These are phyloP conservation scores for Pseudocercospora crystallina DNA, from an alignment of 2,329 filamentous ascomycete genomes.

Conservation along the genomic window DNA sequence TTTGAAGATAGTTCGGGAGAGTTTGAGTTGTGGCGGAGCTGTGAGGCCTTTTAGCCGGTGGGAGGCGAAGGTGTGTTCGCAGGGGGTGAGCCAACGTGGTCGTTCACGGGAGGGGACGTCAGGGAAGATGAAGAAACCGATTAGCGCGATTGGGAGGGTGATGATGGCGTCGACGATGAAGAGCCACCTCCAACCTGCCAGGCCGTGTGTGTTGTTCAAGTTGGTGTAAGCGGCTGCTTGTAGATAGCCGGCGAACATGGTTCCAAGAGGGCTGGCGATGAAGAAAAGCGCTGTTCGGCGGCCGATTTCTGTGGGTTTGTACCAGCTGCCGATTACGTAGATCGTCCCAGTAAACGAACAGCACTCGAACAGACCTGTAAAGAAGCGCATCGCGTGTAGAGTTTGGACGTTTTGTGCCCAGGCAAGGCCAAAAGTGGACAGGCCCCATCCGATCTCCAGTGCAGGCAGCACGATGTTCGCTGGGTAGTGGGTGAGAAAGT, in stretches of 20 bases:
- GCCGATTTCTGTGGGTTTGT: slow-evolving; percentile 1
- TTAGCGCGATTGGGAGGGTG: slow-evolving; percentile 1
- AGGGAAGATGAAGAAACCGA: slow-evolving; percentile 1
- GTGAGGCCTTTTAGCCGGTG: neutral
- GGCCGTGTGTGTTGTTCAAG: neutral
- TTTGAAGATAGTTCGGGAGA: neutral
- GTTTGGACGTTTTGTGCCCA: slow-evolving; percentile 39
- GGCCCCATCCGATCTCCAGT: slow-evolving; percentile 42
- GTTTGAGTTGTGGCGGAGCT: neutral
- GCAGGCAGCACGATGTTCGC: slow-evolving; percentile 32
- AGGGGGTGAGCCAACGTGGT: neutral
- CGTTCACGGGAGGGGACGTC: neutral
- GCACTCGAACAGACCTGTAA: slow-evolving; percentile 52
- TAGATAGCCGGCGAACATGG: slow-evolving; percentile 2
- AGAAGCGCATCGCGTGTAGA: slow-evolving; percentile 41
- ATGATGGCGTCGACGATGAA: slow-evolving; percentile 10
- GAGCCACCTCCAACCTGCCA: slow-evolving; percentile 7
- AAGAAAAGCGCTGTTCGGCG: neutral
- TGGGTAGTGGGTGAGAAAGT: slow-evolving; percentile 35
- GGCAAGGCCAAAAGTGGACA: slow-evolving; percentile 42
- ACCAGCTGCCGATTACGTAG: slow-evolving; percentile 12
- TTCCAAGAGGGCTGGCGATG: neutral
- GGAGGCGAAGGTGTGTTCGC: neutral
- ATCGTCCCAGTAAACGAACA: slow-evolving; percentile 9
- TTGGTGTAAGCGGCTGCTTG: slow-evolving; percentile 2